phyloP scores from a whole-genome alignment of 2,329 filamentous ascomycete species.

The Calonectria crousiana region DNA sequence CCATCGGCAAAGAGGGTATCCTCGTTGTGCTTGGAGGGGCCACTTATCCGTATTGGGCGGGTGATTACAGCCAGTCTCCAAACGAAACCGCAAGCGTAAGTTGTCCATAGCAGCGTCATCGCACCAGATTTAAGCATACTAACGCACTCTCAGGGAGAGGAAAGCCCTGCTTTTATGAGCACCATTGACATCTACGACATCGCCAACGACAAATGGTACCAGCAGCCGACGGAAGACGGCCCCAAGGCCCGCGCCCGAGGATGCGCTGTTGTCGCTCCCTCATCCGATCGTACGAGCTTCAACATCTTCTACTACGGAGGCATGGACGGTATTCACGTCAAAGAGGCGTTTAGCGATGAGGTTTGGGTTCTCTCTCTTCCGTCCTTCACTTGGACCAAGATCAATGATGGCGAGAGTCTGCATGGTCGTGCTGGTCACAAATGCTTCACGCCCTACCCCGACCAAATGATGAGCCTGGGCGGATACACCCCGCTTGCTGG shows the following conservation, averaged over 20 bases:
- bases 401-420: conserved; percentile 58
- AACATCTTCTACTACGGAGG: conserved; percentile 91
- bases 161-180: conserved; percentile 78
- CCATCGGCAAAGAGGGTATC: conserved; percentile 81
- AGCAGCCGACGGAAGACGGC: conserved; percentile 73
- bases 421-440: conserved; percentile 79
- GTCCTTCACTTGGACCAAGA: conserved; percentile 81
- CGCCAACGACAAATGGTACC: conserved; percentile 73
- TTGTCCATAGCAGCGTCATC: not conserved
- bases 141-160: conserved; percentile 59
- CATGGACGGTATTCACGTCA: conserved; percentile 66
- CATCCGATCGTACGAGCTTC: conserved; percentile 78
- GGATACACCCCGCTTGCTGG: conserved; percentile 64
- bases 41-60: conserved; percentile 66
- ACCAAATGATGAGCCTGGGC: conserved; percentile 84
- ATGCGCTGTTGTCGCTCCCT: conserved; percentile 80
- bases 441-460: conserved; percentile 81
- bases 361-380: conserved; percentile 87
- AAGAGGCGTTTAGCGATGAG: conserved; percentile 66
- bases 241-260: conserved; percentile 72
- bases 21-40: conserved; percentile 84
- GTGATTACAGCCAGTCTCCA: conserved; percentile 39
- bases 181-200: conserved; percentile 84
- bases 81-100: conserved; percentile 51
- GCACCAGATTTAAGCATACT: not conserved